Evolutionary conservation across 208 protist genomes (phyloP), one percentile per base, ranked within the genome.

Genomic region (Balamuthia mandrillaris): DNA sequence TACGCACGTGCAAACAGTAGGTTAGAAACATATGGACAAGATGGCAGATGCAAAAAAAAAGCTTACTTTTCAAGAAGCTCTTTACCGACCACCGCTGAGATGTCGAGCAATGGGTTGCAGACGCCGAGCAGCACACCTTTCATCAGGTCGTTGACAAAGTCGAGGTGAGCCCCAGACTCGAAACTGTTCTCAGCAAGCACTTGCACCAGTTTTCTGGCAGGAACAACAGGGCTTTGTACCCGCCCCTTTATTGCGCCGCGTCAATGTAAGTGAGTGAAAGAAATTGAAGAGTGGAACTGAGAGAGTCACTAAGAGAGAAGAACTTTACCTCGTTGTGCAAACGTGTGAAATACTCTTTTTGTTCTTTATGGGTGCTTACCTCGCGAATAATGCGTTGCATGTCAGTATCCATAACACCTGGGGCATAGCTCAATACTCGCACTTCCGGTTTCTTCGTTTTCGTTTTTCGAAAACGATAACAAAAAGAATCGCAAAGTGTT

Each of bases 51-150:
- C 66, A 56, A 47, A 10, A 27, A 79, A 79, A 3, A 39, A 52
- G 52, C 91, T 81, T 97, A 98, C 93, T 98, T 98, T 21, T 68
- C 88, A 33, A 99, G 88, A 58, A 98, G 94, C 0, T 83, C 93
- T 7, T 94, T 91, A 74, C 92, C 86, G 52, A 99, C 98, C 14
- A 91, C 18, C 21, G 96, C 96, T 7, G 95, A 98, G 87, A 99
- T 97, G 90, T 99, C 98, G 33, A 99, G 95, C 65, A 99, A 94
- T 29, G 98, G 98, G 91, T 99, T 99, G 89, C 98, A 98, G 77
- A 95, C 91, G 12, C 70, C 70, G 29, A 79, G 49, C 27, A 79
- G 45, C 21, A 79, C n/a, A n/a, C n/a, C n/a, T n/a, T n/a, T n/a
- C n/a, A n/a, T n/a, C n/a, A n/a, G n/a, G n/a, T n/a, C 41, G 44